A percentile compares a stretch with the other conserved stretches of the same genome.
phyloP scores from a whole-genome alignment of 2,329 filamentous ascomycete species.

The Hypoxylon sp. region DNA sequence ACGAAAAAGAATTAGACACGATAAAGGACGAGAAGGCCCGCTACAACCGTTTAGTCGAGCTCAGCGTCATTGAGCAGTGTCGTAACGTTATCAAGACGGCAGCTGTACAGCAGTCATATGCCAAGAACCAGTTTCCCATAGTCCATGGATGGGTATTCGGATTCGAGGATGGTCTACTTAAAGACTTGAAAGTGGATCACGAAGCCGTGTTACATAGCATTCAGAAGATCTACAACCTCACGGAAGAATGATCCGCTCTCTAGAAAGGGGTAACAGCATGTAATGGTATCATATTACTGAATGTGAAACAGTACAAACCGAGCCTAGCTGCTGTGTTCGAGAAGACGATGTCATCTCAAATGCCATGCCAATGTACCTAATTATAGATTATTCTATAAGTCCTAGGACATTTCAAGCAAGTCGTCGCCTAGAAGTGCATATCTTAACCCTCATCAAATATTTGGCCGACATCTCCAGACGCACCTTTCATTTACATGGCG shows the following conservation, averaged over 20 bases:
- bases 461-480: background rate
- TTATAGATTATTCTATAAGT: constrained; percentile 16
- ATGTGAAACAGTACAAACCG: background rate
- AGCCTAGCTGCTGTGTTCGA: background rate
- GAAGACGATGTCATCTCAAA: background rate
- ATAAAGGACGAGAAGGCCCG: constrained; percentile 70
- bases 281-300: constrained; percentile 4
- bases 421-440: constrained; percentile 1
- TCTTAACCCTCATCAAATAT: background rate
- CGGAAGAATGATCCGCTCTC: constrained; percentile 30
- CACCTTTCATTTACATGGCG: background rate
- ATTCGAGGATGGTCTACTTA: constrained; percentile 75
- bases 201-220: constrained; percentile 67
- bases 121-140: constrained; percentile 73
- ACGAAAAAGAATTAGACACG: constrained; percentile 77
- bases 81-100: constrained; percentile 84
- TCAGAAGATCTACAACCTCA: constrained; percentile 75
- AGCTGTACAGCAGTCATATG: constrained; percentile 79
- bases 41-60: constrained; percentile 80
- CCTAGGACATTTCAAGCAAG: constrained; percentile 4
- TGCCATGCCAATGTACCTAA: constrained; percentile 5
- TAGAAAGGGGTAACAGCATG: background rate
- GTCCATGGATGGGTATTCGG: constrained; percentile 82
- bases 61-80: constrained; percentile 85
- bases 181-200: constrained; percentile 74